Conservation (phyloP, 2,329 filamentous ascomycete species). For the Penicillium sp. region DNA sequence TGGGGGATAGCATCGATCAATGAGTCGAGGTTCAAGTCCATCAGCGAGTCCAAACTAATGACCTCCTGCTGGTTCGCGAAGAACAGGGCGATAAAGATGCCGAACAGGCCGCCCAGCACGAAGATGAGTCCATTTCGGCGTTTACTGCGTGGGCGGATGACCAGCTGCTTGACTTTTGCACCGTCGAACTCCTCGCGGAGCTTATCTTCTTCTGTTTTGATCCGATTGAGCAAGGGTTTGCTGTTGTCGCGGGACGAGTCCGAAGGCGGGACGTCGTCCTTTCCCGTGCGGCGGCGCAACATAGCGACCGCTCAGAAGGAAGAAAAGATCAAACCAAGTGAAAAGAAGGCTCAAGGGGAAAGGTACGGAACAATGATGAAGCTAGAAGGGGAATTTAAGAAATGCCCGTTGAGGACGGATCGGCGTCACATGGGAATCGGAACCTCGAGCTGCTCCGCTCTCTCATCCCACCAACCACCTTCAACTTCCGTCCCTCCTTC, state of each 20-base stretch:
- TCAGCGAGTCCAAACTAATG: slow-evolving; percentile 73
- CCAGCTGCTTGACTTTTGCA: slow-evolving; percentile 28
- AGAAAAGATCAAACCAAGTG: slow-evolving; percentile 6
- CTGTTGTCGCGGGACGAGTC: slow-evolving; percentile 21
- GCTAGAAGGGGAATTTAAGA: background rate
- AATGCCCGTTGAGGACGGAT: slow-evolving; percentile 16
- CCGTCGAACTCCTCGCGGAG: slow-evolving; percentile 20
- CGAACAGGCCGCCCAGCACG: slow-evolving; percentile 82
- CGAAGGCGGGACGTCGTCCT: slow-evolving; percentile 30
- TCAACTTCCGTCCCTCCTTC: slow-evolving; percentile 8
- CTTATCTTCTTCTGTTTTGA: slow-evolving; percentile 18
- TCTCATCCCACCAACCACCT: slow-evolving; percentile 1
- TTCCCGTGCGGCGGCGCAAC: slow-evolving; percentile 44
- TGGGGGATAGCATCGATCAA: slow-evolving; percentile 85
- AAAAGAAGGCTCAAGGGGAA: background rate
- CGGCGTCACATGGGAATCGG: slow-evolving; percentile 27
- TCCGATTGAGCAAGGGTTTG: slow-evolving; percentile 5
- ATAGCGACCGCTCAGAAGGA: slow-evolving; percentile 25
- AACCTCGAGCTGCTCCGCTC: slow-evolving; percentile 12
- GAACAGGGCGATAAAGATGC: slow-evolving; percentile 81
- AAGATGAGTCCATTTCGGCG: slow-evolving; percentile 81
- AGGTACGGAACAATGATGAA: background rate
- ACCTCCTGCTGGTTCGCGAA: slow-evolving; percentile 88
- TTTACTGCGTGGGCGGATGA: slow-evolving; percentile 55
- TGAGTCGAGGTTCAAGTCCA: slow-evolving; percentile 74